These are phyloP conservation scores for Starmera stellimalicola DNA, from an alignment of 1,139 yeast genomes.

Conservation along the genomic window DNA sequence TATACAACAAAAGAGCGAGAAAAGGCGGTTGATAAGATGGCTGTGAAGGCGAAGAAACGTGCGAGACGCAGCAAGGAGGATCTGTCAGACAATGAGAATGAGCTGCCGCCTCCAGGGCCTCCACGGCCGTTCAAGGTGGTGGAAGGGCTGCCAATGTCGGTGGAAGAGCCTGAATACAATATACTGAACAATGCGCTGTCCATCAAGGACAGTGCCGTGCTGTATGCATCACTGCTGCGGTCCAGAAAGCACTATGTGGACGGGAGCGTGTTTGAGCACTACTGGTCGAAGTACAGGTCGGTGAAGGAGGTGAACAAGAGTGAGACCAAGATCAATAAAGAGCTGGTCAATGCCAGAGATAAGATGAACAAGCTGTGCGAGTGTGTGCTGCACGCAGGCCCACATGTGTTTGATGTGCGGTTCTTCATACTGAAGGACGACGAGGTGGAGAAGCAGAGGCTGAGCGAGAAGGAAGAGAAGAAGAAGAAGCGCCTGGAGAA, in stretches of 20 bases:
- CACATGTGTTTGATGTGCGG: slow-evolving; percentile 71
- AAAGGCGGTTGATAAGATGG: slow-evolving; percentile 21
- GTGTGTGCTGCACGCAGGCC: slow-evolving; percentile 64
- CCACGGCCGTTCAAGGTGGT: slow-evolving; percentile 58
- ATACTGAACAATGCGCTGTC: slow-evolving; percentile 58
- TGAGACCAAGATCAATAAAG: slow-evolving; percentile 35
- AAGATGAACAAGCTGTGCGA: slow-evolving; percentile 87
- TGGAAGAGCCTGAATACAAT: slow-evolving; percentile 49
- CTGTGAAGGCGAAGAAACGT: slow-evolving; percentile 30
- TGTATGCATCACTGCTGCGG: slow-evolving; percentile 61
- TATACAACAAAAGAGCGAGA: not conserved
- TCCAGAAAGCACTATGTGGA: slow-evolving; percentile 68
- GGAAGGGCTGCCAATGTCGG: slow-evolving; percentile 65
- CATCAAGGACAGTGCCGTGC: slow-evolving; percentile 62
- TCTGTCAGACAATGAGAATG: slow-evolving; percentile 25
- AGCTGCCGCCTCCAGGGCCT: slow-evolving; percentile 27
- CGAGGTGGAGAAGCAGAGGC: slow-evolving; percentile 29
- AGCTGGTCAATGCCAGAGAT: slow-evolving; percentile 40
- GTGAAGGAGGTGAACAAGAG: slow-evolving; percentile 17
- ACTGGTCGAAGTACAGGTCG: slow-evolving; percentile 51
- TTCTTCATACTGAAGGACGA: slow-evolving; percentile 79
- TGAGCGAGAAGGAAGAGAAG: slow-evolving; percentile 24
- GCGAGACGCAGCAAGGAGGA: slow-evolving; percentile 30
- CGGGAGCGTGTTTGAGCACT: slow-evolving; percentile 69
- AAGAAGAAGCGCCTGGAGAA: slow-evolving; percentile 27